These are phyloP conservation scores for Xylaria sp. DNA, from an alignment of 2,329 filamentous ascomycete species.

Conservation along the genomic window DNA sequence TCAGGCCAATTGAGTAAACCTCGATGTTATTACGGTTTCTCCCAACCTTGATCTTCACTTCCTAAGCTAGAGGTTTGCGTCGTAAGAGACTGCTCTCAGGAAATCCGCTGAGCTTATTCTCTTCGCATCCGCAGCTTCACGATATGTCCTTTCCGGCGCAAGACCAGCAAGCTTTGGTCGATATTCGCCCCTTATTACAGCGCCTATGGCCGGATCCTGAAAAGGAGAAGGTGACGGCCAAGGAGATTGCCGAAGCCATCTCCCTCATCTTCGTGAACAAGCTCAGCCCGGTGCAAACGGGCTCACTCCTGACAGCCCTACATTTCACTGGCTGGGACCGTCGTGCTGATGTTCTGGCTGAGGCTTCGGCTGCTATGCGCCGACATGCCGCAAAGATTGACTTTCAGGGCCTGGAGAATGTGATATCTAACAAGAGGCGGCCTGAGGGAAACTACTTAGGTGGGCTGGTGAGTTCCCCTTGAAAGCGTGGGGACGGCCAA, in stretches of 20 bases:
- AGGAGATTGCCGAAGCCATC: conserved; percentile 90
- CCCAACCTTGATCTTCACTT: background rate
- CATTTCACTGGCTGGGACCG: conserved; percentile 91
- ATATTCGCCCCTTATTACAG: conserved; percentile 78
- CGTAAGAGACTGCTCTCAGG: conserved; percentile 2
- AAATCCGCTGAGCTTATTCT: background rate
- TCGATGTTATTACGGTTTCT: background rate
- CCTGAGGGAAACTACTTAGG: conserved; percentile 81
- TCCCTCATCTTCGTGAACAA: conserved; percentile 91
- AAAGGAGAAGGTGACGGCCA: conserved; percentile 68
- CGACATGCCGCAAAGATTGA: conserved; percentile 80
- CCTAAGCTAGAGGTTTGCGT: background rate
- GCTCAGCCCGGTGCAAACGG: conserved; percentile 87
- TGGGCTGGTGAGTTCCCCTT: conserved; percentile 74
- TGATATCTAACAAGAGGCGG: conserved; percentile 69
- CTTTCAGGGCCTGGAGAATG: conserved; percentile 66
- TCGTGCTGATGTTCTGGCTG: conserved; percentile 84
- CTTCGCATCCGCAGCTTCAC: conserved; percentile 19
- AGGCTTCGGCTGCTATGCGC: conserved; percentile 86
- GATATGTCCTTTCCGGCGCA: conserved; percentile 35
- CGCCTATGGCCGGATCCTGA: conserved; percentile 73
- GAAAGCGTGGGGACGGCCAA: too few species aligned
- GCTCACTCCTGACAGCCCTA: conserved; percentile 86
- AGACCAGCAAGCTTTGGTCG: conserved; percentile 52
- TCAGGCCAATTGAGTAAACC: conserved; percentile 20